Evolutionary conservation across 352 stramenopile genomes (phyloP).

Genomic region (Phytophthora sojae): DNA sequence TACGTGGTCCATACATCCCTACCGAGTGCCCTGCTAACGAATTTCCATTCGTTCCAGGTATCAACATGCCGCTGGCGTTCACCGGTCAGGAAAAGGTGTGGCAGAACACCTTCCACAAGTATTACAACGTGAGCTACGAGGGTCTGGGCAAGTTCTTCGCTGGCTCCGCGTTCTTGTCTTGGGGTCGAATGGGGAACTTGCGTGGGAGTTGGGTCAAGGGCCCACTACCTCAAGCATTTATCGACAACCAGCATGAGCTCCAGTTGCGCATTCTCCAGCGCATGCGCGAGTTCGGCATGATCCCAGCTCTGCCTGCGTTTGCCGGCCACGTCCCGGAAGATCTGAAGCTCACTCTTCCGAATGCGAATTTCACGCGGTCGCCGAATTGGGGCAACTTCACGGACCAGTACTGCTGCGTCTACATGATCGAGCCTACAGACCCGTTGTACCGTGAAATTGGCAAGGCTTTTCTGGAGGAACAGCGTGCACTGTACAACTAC

Average conservation of each 20-base stretch:
- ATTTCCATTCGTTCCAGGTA: conserved; percentile 38
- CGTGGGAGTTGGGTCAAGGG: conserved; percentile 88
- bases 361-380: conserved; percentile 83
- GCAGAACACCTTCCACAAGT: conserved; percentile 82
- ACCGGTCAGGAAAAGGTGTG: conserved; percentile 91
- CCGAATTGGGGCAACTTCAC: conserved; percentile 84
- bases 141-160: conserved; percentile 91
- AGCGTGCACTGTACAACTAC: conserved; percentile 68
- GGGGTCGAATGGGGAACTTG: conserved; percentile 90
- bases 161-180: conserved; percentile 87
- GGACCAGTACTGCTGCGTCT: conserved; percentile 84
- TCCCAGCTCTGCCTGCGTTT: conserved; percentile 90
- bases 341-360: conserved; percentile 67
- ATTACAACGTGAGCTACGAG: conserved; percentile 79
- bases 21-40: background rate
- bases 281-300: conserved; percentile 89
- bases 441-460: conserved; percentile 85
- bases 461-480: conserved; percentile 74
- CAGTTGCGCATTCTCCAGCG: conserved; percentile 83
- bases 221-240: conserved; percentile 83
- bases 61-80: conserved; percentile 93
- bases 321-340: conserved; percentile 89
- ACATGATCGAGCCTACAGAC: conserved; percentile 84
- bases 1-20: background rate
- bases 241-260: conserved; percentile 83